Conservation (phyloP, 2,329 filamentous ascomycete species). For the Trichoderma lentiforme region DNA sequence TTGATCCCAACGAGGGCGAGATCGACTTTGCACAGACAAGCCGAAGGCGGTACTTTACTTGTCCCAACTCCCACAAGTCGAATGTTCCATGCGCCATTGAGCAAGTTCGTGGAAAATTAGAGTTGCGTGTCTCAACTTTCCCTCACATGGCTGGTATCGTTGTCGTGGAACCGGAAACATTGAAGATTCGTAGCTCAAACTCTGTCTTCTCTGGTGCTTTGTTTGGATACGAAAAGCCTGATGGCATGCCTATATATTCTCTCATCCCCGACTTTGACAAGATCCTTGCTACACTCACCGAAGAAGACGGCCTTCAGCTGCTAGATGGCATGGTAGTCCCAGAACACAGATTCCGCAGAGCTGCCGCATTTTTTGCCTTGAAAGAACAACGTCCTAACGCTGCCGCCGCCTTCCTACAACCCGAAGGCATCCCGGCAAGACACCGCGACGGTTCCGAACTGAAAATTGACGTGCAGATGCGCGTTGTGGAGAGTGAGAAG, state of each 20-base stretch:
- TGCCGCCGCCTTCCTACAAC: slow-evolving; percentile 73
- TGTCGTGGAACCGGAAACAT: slow-evolving; percentile 74
- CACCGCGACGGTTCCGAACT: slow-evolving; percentile 91
- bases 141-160: slow-evolving; percentile 97
- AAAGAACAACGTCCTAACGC: slow-evolving; percentile 79
- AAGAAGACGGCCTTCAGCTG: slow-evolving; percentile 80
- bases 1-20: slow-evolving; percentile 65
- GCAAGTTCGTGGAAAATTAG: slow-evolving; percentile 63
- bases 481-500: slow-evolving; percentile 87
- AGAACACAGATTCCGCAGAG: slow-evolving; percentile 91
- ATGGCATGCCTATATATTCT: slow-evolving; percentile 74
- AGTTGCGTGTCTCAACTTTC: slow-evolving; percentile 86
- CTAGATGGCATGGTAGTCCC: slow-evolving; percentile 95
- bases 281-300: slow-evolving; percentile 73
- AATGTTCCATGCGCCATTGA: slow-evolving; percentile 83
- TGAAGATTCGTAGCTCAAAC: slow-evolving; percentile 88
- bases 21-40: slow-evolving; percentile 75
- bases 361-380: slow-evolving; percentile 77
- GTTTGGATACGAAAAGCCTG: slow-evolving; percentile 82
- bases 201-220: slow-evolving; percentile 89
- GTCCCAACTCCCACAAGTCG: slow-evolving; percentile 69
- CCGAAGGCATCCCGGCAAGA: slow-evolving; percentile 77
- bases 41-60: slow-evolving; percentile 77
- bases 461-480: slow-evolving; percentile 93
- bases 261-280: slow-evolving; percentile 85